Conservation (phyloP, 1,284 basidiomycete genomes). For the Puccinia polysora region DNA sequence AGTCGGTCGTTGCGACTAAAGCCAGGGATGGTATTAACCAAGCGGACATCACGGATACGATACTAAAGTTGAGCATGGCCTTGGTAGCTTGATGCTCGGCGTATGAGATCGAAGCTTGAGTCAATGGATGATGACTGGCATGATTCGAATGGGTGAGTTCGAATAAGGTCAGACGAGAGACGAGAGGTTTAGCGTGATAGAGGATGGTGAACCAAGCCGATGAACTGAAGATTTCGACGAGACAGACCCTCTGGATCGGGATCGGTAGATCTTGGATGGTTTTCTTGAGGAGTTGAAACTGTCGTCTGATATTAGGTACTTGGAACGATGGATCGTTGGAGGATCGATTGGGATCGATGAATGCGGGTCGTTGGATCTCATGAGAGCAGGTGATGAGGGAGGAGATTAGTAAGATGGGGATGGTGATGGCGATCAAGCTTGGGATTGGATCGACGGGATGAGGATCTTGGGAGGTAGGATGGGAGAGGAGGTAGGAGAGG, state of each 20-base stretch:
- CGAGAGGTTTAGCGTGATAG: slow-evolving; percentile 23
- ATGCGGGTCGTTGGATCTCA: slow-evolving; percentile 3
- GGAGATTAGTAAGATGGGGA: background rate
- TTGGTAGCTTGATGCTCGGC: slow-evolving; percentile 9
- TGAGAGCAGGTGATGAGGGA: background rate
- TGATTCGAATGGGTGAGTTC: background rate
- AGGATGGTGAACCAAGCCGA: slow-evolving; percentile 27
- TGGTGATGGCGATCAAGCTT: background rate
- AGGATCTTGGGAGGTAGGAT: background rate
- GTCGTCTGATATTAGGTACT: background rate
- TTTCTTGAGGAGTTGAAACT: slow-evolving; percentile 4
- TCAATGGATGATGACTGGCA: background rate
- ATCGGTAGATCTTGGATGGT: slow-evolving; percentile 9
- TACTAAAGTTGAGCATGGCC: slow-evolving; percentile 25
- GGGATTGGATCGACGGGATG: slow-evolving; percentile 12
- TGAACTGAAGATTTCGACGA: slow-evolving; percentile 13
- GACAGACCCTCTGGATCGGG: slow-evolving; percentile 28
- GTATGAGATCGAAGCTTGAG: background rate
- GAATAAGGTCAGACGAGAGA: slow-evolving; percentile 7
- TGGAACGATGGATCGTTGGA: background rate
- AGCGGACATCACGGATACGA: slow-evolving; percentile 6
- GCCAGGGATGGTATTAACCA: slow-evolving; percentile 10
- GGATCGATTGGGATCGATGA: background rate
- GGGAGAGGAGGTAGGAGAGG: background rate
- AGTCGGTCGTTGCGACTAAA: slow-evolving; percentile 2